Evolutionary conservation across 257 asterid species (phyloP), one percentile per base, ranked within the genome.

Genomic region (Plantago elongata): DNA sequence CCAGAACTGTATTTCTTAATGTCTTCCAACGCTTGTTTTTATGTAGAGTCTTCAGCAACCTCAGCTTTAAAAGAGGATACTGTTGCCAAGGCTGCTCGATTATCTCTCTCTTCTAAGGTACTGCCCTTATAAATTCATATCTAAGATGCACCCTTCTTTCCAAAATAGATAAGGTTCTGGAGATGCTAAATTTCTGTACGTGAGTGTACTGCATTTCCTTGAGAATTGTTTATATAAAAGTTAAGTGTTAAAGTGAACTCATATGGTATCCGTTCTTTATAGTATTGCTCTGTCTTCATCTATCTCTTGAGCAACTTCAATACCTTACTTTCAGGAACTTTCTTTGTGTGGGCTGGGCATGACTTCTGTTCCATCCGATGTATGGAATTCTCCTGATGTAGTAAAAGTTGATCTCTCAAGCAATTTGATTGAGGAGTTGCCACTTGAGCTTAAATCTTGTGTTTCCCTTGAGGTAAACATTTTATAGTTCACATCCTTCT

Each of bases 91-190:
- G 96, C 91, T 74, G 74, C 95, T 75, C 80, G 89, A 57, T 67
- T 88, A 46, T 84, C 99, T 58, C 79, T 86, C 61, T 67, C 79
- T 62, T 89, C 99, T 61, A 92, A 85, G 91, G 98, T 92, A 74
- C 69, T 67, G 47, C 51, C 67, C 71, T 62, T 59, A 9, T 13
- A 45, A 37, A 45, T 56, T 44, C 11, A 52, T 52, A 44, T 58
- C 54, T 18, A 6, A 7, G 15, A 43, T 17, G 45, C 8, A 11
- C 58, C 58, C 22, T 6, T 2, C 11, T 46, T 66, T 10, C 45
- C 37, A 51, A 22, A 30, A 51, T 67, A 64, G 65, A 52, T 58
- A 55, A 10, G 62, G 51, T 18, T 54, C 40, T 34, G 4, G 8
- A 34, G 8, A 7, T 34, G 40, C 40, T 4, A 34, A 34, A 22